A percentile compares a stretch with the other conserved stretches of the same genome.
phyloP scores from a whole-genome alignment of 176 grass and related monocot genomes.

The Carex littledalei region DNA sequence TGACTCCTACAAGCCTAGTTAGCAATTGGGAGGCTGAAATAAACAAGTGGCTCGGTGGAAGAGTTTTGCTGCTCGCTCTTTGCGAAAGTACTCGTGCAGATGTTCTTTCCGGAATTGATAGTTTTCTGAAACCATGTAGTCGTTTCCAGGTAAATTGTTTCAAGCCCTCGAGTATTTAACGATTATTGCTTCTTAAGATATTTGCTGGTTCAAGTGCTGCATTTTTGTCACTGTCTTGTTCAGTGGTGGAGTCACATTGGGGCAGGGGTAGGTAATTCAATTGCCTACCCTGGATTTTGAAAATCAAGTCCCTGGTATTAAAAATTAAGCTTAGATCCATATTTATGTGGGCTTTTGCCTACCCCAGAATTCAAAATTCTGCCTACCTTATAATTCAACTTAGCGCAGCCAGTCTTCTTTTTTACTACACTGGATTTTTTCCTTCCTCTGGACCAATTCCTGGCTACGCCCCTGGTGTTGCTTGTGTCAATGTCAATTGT shows the following conservation, averaged over 20 bases:
- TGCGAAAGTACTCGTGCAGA: conserved; percentile 93
- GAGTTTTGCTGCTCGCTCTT: conserved; percentile 66
- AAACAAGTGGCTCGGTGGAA: conserved; percentile 79
- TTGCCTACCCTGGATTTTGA: too few relatives aligned
- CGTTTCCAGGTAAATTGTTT: conserved; percentile 52
- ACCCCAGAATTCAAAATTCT: too few relatives aligned
- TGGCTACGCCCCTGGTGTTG: neutral
- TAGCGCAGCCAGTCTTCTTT: too few relatives aligned
- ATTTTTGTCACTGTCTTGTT: neutral
- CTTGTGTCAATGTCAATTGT: neutral
- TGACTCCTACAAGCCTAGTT: conserved; percentile 94
- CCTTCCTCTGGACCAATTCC: too few relatives aligned
- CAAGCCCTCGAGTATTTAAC: neutral
- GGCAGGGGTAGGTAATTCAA: too few relatives aligned
- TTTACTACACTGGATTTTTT: too few relatives aligned
- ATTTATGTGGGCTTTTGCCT: too few relatives aligned
- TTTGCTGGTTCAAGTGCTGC: neutral
- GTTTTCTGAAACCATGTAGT: conserved; percentile 70
- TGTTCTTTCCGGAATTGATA: conserved; percentile 89
- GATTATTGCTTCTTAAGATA: neutral
- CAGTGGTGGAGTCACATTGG: too few relatives aligned
- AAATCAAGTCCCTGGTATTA: too few relatives aligned
- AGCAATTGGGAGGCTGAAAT: conserved; percentile 98
- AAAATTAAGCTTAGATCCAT: too few relatives aligned
- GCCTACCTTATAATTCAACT: too few relatives aligned